These are phyloP conservation scores for Coprinellus micaceus DNA, from an alignment of 768 basidiomycete species.

Conservation along the genomic window DNA sequence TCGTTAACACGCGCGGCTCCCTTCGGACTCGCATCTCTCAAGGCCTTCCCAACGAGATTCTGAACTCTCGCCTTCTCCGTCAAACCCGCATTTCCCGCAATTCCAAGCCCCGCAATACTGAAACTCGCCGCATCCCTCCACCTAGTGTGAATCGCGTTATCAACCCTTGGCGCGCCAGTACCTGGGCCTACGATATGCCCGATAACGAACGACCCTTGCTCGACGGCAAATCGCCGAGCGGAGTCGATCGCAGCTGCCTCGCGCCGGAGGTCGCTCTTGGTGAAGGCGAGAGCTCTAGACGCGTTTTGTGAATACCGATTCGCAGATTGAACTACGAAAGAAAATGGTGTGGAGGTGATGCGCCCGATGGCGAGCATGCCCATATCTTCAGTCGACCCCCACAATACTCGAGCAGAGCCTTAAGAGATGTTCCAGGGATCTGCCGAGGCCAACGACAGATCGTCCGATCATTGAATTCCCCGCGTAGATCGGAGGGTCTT, in stretches of 20 bases:
- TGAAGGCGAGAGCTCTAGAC: too few species aligned
- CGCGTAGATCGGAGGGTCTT: too few species aligned
- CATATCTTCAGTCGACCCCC: too few species aligned
- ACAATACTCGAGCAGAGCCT: too few species aligned
- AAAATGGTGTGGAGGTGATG: too few species aligned
- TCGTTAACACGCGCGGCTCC: slow-evolving; percentile 14
- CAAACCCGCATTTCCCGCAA: slow-evolving; percentile 2
- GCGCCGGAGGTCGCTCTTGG: slow-evolving; percentile 10
- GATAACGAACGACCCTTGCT: slow-evolving; percentile 9
- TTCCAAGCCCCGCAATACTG: neutral
- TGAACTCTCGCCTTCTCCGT: slow-evolving; percentile 12
- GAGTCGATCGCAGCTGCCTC: slow-evolving; percentile 6
- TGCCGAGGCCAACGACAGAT: too few species aligned
- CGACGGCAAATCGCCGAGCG: slow-evolving; percentile 5
- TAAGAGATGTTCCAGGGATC: too few species aligned
- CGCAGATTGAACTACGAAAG: too few species aligned
- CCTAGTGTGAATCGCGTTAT: slow-evolving; percentile 9
- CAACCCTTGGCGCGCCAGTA: slow-evolving; percentile 1
- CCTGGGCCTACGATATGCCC: slow-evolving; percentile 11
- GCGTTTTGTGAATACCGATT: too few species aligned
- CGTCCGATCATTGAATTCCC: too few species aligned
- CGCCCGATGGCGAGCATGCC: too few species aligned
- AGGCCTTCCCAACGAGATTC: slow-evolving; percentile 7
- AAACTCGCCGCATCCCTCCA: slow-evolving; percentile 8
- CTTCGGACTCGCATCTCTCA: slow-evolving; percentile 13